Base-by-base conservation (phyloP, 1,284 basidiomycete genomes). In the Tilletia setariae region DNA sequence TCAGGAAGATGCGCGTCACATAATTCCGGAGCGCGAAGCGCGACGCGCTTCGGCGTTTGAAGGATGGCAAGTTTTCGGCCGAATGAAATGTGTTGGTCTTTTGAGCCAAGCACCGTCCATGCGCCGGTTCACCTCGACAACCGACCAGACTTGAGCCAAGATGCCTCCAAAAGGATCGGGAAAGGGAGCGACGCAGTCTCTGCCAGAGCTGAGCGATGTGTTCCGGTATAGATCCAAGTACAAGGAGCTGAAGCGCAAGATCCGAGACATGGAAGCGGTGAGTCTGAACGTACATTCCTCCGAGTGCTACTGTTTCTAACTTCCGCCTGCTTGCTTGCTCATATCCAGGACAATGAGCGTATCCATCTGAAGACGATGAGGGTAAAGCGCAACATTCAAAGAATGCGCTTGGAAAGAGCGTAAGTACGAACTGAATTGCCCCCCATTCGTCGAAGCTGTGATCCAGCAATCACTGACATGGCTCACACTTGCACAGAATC, bases 171-270 rank as follows among this genome's bases (percentile, higher is more conserved):
- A 61, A 30, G 56, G 56, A 16, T 32, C 15, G 15, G 32, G 30
- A 32, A 61, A 61, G 56, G 32, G 15, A 19, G 56, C 56, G n/a
- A 61, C 56, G n/a, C 32, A 32, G 28, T 61, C 56, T 25, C 56
- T 61, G 11, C 56, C 56, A 3, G 56, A 61, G 28, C 56, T 61
- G 28, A 76, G 77, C 30, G 92, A 94, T 82, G 92, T 93, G 80
- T 87, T 87, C 79, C 93, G 93, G 84, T 94, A 94, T 83, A 88
- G 91, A 70, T 86, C 87, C 78, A 94, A 94, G 84, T 94, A 93
- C 85, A 91, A 89, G 83, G 92, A 94, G 71, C 85, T 94, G 74
- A 94, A 92, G 83, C 87, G 88, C 81, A 94, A 93, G 85, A 90
- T 94, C 67, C 89, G 89, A 81, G 91, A 93, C 83, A 91, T 94